phyloP scores from a whole-genome alignment of 768 basidiomycete genomes.

The Melanogaster broomeanus region DNA sequence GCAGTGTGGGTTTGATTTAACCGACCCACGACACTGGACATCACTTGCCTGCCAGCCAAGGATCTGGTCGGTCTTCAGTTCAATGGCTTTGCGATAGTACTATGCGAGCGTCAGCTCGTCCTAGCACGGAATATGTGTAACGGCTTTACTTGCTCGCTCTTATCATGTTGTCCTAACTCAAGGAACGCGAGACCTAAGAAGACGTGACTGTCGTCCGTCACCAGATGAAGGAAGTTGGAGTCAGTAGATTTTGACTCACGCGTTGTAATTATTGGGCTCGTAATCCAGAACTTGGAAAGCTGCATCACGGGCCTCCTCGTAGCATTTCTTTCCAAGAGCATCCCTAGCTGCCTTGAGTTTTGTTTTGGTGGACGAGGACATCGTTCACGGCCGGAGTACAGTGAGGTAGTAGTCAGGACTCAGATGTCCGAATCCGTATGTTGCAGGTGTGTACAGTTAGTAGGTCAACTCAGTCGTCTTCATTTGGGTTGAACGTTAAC shows the following conservation, averaged over 20 bases:
- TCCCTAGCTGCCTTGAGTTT: slow-evolving; percentile 84
- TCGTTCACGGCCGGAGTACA: neutral
- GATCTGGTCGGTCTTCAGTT: slow-evolving; percentile 62
- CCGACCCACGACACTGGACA: slow-evolving; percentile 6
- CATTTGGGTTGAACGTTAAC: no score
- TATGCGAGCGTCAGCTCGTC: slow-evolving; percentile 34
- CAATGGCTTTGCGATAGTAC: slow-evolving; percentile 80
- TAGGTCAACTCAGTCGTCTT: no score
- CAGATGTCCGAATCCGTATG: no score
- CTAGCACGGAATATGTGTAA: neutral
- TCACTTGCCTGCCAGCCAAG: slow-evolving; percentile 82
- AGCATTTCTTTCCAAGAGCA: slow-evolving; percentile 75
- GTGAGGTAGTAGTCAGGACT: no score
- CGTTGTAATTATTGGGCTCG: slow-evolving; percentile 85
- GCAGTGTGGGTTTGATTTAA: slow-evolving; percentile 9
- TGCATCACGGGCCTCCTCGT: slow-evolving; percentile 62
- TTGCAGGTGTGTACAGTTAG: no score
- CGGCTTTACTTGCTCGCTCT: slow-evolving; percentile 82
- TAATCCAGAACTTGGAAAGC: slow-evolving; percentile 66
- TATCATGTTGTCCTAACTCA: slow-evolving; percentile 67
- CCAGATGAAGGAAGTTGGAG: neutral
- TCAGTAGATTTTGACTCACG: slow-evolving; percentile 50
- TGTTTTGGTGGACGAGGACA: slow-evolving; percentile 55
- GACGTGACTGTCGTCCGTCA: slow-evolving; percentile 59
- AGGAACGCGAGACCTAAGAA: slow-evolving; percentile 81